Evolutionary conservation across 352 stramenopile genomes (phyloP).

Genomic region (Phytophthora hibernalis): DNA sequence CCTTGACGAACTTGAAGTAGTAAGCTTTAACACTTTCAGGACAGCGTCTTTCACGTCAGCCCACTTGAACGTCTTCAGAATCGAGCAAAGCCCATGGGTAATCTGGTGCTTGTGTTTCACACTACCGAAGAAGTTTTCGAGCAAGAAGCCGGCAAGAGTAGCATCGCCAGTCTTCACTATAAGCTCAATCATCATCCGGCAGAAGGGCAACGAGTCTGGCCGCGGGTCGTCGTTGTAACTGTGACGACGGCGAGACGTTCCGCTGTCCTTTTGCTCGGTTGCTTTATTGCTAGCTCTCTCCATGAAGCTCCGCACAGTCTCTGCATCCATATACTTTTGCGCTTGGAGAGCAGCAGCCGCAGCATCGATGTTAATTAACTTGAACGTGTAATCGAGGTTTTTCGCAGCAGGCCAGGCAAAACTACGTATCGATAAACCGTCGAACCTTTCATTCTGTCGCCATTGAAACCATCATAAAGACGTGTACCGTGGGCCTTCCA

Average conservation of each 20-base stretch:
- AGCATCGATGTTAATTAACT: constrained; percentile 13
- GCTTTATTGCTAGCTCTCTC: not conserved
- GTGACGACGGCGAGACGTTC: not conserved
- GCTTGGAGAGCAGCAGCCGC: constrained; percentile 2
- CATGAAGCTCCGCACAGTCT: constrained; percentile 11
- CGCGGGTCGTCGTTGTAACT: not conserved
- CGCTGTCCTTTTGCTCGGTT: not conserved
- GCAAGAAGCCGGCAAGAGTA: not conserved
- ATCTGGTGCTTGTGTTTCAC: not conserved
- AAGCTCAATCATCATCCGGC: not conserved
- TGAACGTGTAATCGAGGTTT: constrained; percentile 16
- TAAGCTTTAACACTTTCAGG: not conserved
- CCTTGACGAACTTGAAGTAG: not conserved
- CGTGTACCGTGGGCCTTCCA: constrained; percentile 12
- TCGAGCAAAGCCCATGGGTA: not conserved
- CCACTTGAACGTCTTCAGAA: constrained; percentile 7
- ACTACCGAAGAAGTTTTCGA: constrained; percentile 1
- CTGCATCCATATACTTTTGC: not conserved
- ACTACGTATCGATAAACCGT: constrained; percentile 18
- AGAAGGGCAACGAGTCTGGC: not conserved
- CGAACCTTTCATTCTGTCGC: constrained; percentile 19
- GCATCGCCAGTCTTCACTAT: constrained; percentile 2
- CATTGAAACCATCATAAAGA: constrained; percentile 10
- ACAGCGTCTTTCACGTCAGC: constrained; percentile 7
- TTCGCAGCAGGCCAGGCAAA: constrained; percentile 20